A percentile compares a stretch with the other conserved stretches of the same genome.
Conservation (phyloP, 108 stramenopile genomes). For the Nitzschia inconspicua region DNA sequence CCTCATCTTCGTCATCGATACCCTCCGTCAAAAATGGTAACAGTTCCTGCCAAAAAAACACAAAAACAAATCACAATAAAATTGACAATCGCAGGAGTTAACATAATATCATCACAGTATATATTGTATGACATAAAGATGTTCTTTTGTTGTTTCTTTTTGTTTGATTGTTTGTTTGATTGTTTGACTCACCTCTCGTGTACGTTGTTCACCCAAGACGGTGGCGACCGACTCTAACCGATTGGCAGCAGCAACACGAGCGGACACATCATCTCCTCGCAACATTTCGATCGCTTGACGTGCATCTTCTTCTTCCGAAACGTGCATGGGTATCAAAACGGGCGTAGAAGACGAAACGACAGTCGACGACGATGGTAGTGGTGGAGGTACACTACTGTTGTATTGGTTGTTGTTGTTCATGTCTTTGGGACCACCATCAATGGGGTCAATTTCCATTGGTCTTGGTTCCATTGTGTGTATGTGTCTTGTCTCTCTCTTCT, state of each 20-base stretch:
- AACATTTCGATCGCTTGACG: constrained; percentile 77
- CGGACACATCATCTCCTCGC: constrained; percentile 68
- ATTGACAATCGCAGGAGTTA: background rate
- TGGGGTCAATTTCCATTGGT: constrained; percentile 49
- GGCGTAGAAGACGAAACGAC: background rate
- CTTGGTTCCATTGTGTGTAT: background rate
- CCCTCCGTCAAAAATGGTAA: constrained; percentile 82
- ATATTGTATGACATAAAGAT: background rate
- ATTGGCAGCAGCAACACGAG: constrained; percentile 63
- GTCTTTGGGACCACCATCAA: constrained; percentile 44
- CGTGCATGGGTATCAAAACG: constrained; percentile 4
- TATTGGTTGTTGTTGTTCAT: no score
- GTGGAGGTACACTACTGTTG: constrained; percentile 1
- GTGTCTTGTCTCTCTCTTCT: background rate
- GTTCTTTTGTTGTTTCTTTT: background rate
- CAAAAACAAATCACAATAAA: background rate
- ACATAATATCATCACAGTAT: background rate
- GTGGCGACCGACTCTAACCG: constrained; percentile 58
- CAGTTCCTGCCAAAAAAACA: constrained; percentile 43
- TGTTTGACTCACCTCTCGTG: constrained; percentile 67
- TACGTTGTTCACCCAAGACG: constrained; percentile 69
- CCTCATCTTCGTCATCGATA: constrained; percentile 86
- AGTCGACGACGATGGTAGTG: background rate
- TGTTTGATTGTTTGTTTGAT: no score
- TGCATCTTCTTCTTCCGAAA: constrained; percentile 73